Conservation (phyloP, 305 asterid genomes). For the Petunia hybrid region DNA sequence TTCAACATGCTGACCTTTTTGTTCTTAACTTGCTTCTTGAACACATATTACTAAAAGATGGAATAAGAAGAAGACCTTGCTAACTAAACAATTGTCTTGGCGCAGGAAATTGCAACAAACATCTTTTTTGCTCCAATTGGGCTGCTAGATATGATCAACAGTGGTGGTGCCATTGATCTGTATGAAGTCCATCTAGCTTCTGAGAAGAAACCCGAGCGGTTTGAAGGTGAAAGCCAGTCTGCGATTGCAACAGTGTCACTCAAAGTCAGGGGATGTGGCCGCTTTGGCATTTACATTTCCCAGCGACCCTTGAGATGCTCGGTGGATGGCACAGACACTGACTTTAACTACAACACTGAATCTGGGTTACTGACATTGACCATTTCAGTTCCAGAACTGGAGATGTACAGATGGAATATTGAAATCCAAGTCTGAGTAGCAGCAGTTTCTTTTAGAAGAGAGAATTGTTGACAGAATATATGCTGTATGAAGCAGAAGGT, state of each 20-base stretch:
- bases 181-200: conserved; percentile 49
- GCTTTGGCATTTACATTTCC: conserved; percentile 77
- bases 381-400: conserved; percentile 72
- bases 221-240: conserved; percentile 39
- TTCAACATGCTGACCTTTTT: conserved; percentile 22
- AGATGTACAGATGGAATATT: conserved; percentile 68
- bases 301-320: conserved; percentile 67
- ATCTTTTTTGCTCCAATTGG: conserved; percentile 82
- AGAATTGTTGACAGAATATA: neutral
- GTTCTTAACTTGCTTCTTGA: conserved; percentile 31
- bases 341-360: conserved; percentile 52
- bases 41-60: neutral
- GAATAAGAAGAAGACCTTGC: neutral
- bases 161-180: conserved; percentile 80
- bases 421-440: conserved; percentile 56
- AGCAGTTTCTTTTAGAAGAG: neutral
- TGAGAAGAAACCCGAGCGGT: conserved; percentile 32
- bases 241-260: conserved; percentile 55
- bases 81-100: conserved; percentile 16
- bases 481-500: neutral
- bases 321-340: conserved; percentile 51
- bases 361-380: conserved; percentile 60
- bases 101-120: conserved; percentile 57
- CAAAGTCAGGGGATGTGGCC: conserved; percentile 78
- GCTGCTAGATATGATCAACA: conserved; percentile 84